phyloP scores from a whole-genome alignment of 768 basidiomycete species.

The Tricholoma bakamatsutake region DNA sequence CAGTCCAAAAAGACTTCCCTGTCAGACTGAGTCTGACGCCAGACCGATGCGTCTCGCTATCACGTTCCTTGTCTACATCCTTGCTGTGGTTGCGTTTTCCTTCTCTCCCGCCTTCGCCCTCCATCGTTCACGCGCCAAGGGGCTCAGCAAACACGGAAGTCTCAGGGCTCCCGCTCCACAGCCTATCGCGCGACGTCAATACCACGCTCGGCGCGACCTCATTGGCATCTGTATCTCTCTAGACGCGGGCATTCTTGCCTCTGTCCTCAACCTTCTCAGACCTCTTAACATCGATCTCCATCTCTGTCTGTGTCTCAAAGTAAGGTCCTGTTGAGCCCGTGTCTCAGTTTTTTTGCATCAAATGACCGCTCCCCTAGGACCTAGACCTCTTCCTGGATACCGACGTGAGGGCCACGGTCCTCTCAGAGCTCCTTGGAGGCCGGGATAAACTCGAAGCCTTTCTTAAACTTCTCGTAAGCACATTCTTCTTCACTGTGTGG shows the following conservation, averaged over 20 bases:
- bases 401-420: constrained; percentile 9
- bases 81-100: constrained; percentile 10
- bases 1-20: neutral
- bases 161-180: constrained; percentile 6
- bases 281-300: constrained; percentile 11
- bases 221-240: constrained; percentile 14
- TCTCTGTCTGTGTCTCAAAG: constrained; percentile 16
- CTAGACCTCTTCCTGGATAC: constrained; percentile 14
- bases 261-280: constrained; percentile 10
- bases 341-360: neutral
- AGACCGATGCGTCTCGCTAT: constrained; percentile 12
- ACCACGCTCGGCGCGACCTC: constrained; percentile 13
- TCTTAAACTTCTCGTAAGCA: constrained; percentile 13
- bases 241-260: constrained; percentile 10
- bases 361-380: constrained; percentile 5
- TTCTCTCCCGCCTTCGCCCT: constrained; percentile 7
- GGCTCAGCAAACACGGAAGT: constrained; percentile 4
- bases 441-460: constrained; percentile 10
- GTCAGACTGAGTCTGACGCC: neutral
- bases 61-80: constrained; percentile 14
- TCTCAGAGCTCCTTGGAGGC: constrained; percentile 14
- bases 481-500: neutral
- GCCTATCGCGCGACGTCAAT: constrained; percentile 12
- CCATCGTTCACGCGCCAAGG: constrained; percentile 7
- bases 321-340: neutral